These are phyloP conservation scores for Dianthus caryophyllus DNA, from an alignment of 148 eudicot species.

Conservation along the genomic window DNA sequence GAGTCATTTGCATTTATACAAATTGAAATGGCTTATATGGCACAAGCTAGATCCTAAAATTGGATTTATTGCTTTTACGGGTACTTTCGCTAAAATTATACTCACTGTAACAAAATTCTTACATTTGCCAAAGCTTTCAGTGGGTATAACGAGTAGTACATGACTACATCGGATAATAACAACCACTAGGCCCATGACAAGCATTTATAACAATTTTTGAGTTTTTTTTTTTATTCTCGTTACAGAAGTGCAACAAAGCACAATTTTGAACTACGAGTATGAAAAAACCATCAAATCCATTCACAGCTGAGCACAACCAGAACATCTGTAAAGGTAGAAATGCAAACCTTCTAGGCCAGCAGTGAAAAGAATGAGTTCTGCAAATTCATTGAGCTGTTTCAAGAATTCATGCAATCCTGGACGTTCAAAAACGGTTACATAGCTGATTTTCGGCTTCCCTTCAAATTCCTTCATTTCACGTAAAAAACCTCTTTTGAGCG, in stretches of 20 bases:
- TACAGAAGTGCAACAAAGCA: not conserved
- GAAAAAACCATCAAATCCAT: not conserved
- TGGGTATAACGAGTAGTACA: not conserved
- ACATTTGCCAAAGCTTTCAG: not conserved
- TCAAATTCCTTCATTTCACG: conserved; percentile 61
- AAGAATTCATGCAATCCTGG: conserved; percentile 89
- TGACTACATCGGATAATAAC: not conserved
- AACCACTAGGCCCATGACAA: not conserved
- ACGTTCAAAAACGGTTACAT: conserved; percentile 98
- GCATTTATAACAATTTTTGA: not conserved
- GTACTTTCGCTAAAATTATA: not conserved
- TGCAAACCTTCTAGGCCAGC: conserved; percentile 94
- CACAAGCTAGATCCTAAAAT: not conserved
- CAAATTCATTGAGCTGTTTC: conserved; percentile 81
- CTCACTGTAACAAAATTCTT: not conserved
- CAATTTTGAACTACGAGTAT: not conserved
- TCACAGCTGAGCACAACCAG: conserved; percentile 12
- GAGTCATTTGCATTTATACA: not conserved
- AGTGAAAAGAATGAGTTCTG: conserved; percentile 87
- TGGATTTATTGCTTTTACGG: not conserved
- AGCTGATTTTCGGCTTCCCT: conserved; percentile 90
- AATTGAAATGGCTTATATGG: not conserved
- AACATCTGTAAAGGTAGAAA: not conserved
- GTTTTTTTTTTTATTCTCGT: not conserved
- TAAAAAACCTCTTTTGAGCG: conserved; percentile 19